These are phyloP conservation scores for Amesomyces nigricolor DNA, from an alignment of 2,329 filamentous ascomycete species.

Conservation along the genomic window DNA sequence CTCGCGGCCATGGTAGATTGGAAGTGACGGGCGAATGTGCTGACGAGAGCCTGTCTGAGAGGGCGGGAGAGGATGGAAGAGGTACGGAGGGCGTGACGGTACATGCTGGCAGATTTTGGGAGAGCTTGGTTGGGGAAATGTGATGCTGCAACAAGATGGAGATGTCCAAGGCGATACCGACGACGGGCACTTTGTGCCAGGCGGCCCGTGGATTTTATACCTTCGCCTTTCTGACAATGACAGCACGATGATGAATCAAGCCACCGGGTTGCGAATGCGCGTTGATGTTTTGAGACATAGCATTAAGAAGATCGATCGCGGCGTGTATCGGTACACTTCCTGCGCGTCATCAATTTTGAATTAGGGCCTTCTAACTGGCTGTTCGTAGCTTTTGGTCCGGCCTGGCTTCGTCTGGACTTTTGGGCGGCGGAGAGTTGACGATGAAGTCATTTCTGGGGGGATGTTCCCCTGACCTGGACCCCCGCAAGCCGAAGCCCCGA, in stretches of 20 bases:
- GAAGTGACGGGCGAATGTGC: not conserved
- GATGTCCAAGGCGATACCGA: too few species aligned
- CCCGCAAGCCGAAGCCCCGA: too few species aligned
- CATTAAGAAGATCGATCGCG: not conserved
- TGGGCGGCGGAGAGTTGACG: not conserved
- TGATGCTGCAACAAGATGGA: not conserved
- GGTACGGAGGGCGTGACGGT: conserved; percentile 1
- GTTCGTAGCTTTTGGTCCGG: not conserved
- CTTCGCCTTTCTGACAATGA: not conserved
- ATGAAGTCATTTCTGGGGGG: not conserved
- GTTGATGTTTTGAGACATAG: too few species aligned
- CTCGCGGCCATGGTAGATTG: conserved; percentile 8
- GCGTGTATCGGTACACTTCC: not conserved
- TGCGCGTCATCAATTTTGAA: conserved; percentile 11
- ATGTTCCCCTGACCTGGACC: too few species aligned
- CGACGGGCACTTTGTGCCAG: too few species aligned
- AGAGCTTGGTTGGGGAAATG: not conserved
- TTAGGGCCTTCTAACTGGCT: conserved; percentile 4
- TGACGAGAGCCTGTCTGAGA: not conserved
- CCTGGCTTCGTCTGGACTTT: not conserved
- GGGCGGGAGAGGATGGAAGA: not conserved
- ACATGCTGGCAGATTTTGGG: conserved; percentile 3
- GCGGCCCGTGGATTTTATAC: not conserved
- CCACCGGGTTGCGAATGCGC: not conserved
- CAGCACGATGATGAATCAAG: not conserved